A percentile compares a stretch with the other conserved stretches of the same genome.
Evolutionary conservation across 2,329 filamentous ascomycete genomes (phyloP).

Genomic region (Cladosporium oxysporum): DNA sequence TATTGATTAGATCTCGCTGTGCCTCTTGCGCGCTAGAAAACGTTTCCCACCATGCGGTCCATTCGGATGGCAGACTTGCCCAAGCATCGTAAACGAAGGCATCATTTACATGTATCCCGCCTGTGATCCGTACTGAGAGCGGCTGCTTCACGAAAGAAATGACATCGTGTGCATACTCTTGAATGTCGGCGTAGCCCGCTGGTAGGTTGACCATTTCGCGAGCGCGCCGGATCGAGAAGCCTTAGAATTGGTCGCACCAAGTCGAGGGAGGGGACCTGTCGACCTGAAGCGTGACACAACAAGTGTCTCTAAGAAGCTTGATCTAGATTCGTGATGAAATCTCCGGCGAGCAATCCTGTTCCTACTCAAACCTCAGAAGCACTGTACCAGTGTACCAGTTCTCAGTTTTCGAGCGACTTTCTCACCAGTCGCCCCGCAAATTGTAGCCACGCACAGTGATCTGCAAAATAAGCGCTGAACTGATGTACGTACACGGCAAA

Average conservation of each 20-base stretch:
- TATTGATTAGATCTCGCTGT: slow-evolving; percentile 23
- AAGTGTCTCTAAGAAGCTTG: neutral
- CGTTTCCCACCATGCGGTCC: slow-evolving; percentile 23
- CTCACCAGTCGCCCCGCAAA: too few relatives aligned
- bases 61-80: slow-evolving; percentile 19
- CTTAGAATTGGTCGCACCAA: neutral
- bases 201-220: slow-evolving; percentile 18
- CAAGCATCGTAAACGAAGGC: slow-evolving; percentile 24
- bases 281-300: neutral
- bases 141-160: slow-evolving; percentile 22
- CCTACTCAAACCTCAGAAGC: too few relatives aligned
- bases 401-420: too few relatives aligned
- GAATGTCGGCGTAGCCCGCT: slow-evolving; percentile 5
- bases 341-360: too few relatives aligned
- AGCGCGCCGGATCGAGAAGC: neutral
- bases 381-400: too few relatives aligned
- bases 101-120: slow-evolving; percentile 25
- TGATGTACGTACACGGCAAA: too few relatives aligned
- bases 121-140: slow-evolving; percentile 22
- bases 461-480: too few relatives aligned
- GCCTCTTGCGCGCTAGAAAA: slow-evolving; percentile 16
- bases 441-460: too few relatives aligned
- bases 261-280: neutral
- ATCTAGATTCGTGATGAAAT: neutral
- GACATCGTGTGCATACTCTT: slow-evolving; percentile 18